phyloP scores from a whole-genome alignment of 441 rosid genomes.

The Capsella rubella region DNA sequence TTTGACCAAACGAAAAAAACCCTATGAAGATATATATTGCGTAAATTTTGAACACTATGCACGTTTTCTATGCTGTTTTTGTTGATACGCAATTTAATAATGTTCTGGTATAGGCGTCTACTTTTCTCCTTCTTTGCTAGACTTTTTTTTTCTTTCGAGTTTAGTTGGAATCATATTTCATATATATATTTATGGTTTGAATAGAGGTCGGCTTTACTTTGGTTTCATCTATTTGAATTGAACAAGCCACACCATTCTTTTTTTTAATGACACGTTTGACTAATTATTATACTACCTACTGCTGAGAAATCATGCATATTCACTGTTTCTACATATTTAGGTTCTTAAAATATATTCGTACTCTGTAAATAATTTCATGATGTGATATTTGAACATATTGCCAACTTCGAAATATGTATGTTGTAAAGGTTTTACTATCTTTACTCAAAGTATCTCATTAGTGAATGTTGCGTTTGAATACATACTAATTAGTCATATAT shows the following conservation, averaged over 20 bases:
- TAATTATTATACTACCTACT: constrained; percentile 35
- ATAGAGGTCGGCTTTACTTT: constrained; percentile 32
- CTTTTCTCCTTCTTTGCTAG: constrained; percentile 35
- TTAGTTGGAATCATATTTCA: constrained; percentile 19
- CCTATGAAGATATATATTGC: neutral
- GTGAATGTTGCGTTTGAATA: neutral
- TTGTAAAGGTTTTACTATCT: constrained; percentile 2
- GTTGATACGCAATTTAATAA: constrained; percentile 17
- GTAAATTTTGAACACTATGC: constrained; percentile 12
- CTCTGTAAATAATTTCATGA: constrained; percentile 9
- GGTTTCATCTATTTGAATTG: constrained; percentile 14
- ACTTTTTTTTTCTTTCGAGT: constrained; percentile 7
- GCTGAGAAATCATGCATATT: constrained; percentile 5
- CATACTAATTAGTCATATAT: neutral
- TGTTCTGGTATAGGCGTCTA: constrained; percentile 31
- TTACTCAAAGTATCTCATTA: neutral
- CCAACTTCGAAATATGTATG: neutral
- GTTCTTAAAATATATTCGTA: neutral
- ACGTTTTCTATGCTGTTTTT: constrained; percentile 34
- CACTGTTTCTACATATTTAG: constrained; percentile 3
- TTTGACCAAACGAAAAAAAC: neutral
- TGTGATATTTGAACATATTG: constrained; percentile 1
- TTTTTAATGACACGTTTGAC: constrained; percentile 42
- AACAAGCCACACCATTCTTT: constrained; percentile 23
- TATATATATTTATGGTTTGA: constrained; percentile 38